Percentiles rank a stretch among this genome's conserved stretches.
phyloP scores from a whole-genome alignment of 495 filamentous ascomycete genomes.

The Baudoinia panamericana region DNA sequence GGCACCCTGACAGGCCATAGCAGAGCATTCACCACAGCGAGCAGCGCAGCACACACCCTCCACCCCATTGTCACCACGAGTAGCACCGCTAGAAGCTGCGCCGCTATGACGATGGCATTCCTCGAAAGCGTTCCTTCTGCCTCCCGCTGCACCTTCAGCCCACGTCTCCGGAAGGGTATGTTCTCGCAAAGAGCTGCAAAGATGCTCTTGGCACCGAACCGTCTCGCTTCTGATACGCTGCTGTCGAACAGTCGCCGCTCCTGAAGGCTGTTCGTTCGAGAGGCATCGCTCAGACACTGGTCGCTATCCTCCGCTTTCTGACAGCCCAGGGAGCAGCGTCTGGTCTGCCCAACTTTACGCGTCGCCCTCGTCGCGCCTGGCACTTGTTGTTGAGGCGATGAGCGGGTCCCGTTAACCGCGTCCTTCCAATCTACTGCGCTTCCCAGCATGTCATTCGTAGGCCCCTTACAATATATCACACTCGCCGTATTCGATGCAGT shows the following conservation, averaged over 20 bases:
- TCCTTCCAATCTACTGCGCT: neutral
- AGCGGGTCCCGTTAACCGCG: constrained; percentile 4
- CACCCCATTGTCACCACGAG: neutral
- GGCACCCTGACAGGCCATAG: constrained; percentile 12
- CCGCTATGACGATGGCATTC: neutral
- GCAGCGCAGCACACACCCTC: constrained; percentile 3
- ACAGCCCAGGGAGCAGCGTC: no score
- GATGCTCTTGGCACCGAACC: neutral
- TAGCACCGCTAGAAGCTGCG: constrained; percentile 2
- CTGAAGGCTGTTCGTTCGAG: no score
- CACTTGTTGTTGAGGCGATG: neutral
- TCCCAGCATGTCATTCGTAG: neutral
- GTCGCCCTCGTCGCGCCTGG: no score
- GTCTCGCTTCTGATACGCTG: no score
- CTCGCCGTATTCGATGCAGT: neutral
- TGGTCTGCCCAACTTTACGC: no score
- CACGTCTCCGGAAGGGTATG: neutral
- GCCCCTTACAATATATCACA: neutral
- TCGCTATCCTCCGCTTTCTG: no score
- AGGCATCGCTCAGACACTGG: no score
- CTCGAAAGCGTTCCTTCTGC: constrained; percentile 7
- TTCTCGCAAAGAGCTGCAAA: neutral
- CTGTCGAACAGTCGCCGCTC: no score
- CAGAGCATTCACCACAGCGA: constrained; percentile 2
- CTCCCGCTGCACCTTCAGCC: constrained; percentile 4